Evolutionary conservation across 176 grass and related monocot species (phyloP), one percentile per base, ranked within the genome.

Genomic region (Zea luxurians): DNA sequence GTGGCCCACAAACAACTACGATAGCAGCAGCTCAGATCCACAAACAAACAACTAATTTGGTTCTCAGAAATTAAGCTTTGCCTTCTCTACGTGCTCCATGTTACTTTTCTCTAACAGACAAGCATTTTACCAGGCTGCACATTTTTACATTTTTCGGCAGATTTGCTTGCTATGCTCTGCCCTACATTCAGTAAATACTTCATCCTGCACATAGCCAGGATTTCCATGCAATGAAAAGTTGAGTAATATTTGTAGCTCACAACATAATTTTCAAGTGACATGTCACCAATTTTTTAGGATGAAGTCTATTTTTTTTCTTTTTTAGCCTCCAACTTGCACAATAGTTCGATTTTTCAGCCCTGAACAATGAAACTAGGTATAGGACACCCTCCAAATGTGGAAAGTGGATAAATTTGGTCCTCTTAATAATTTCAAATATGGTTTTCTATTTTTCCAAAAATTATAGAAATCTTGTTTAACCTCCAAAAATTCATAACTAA

Each of bases 81-180:
- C 9, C 10, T 61, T 61, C 9, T 61, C 21, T 12, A 18, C 21
- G 2, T 62, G 27, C 60, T 37, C 60, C 36, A 43, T 44, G 13
- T 34, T 4, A 73, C 16, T 55, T 48, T 11, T 76, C 21, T 77
- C n/a, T 54, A 54, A 63, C n/a, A 36, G 70, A n/a, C 4, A 69
- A 42, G 18, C 4, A 7, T 52, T 62, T 70, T 20, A 81, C n/a
- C 21, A 58, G 10, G 13, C 8, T 8, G 49, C 46, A 12, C 6
- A 18, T 44, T 2, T 2, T 16, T 53, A 50, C n/a, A 16, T 5
- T 68, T 35, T 67, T 55, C 6, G 47, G 35, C 2, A 6, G 4
- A 12, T 45, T 74, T 65, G n/a, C 37, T 44, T 65, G n/a, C 4
- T 73, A 64, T 67, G 40, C 8, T 79, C 68, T 79, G 3, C 48